Evolutionary conservation across 371 early-diverging fungal genomes (phyloP), one percentile per base, ranked within the genome.

Genomic region (Lichtheimia corymbifera): DNA sequence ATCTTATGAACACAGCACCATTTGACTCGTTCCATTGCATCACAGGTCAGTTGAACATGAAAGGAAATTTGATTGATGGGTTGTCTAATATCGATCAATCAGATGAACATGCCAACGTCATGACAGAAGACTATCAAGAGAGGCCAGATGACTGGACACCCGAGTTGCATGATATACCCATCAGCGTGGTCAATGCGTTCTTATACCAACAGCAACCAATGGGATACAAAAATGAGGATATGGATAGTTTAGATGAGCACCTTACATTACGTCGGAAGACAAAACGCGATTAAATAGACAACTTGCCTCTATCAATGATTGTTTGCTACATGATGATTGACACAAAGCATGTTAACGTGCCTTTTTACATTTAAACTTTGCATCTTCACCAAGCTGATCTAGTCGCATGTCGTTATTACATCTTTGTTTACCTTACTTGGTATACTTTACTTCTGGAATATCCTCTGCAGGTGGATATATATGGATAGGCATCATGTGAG

Each of bases 151-250:
- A 88, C 61, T 83, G 80, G 66, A 86, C 88, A 28, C 88, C 90
- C 0, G 91, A 88, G 47, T 71, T 90, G 44, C 85, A 87, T 67
- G 91, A 90, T 67, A 82, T 90, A 41, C 87, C 91, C 14, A 88
- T 90, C 43, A 78, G 85, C 20, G 70, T 87, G 49, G 88, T 87
- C 49, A 90, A 88, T 71, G 78, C 77, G 1, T 73, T 80, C 51
- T 64, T 88, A 7, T 87, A 87, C 59, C 81, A 76, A 14, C 57
- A 45, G 12, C 57, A 44, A 9, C 18, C 17, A 40, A 54, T 5
- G 20, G 12, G 27, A 28, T 35, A 35, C 35, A 11, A 35, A 40
- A 41, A 54, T 1, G 54, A 54, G 15, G 30, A 54, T 40, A 7
- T 28, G 4, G 41, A 41, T 41, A 54, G 54, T 18, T 35, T 40